Base-by-base conservation (phyloP, 176 grass and related monocot species). In the Triticum urartu region DNA sequence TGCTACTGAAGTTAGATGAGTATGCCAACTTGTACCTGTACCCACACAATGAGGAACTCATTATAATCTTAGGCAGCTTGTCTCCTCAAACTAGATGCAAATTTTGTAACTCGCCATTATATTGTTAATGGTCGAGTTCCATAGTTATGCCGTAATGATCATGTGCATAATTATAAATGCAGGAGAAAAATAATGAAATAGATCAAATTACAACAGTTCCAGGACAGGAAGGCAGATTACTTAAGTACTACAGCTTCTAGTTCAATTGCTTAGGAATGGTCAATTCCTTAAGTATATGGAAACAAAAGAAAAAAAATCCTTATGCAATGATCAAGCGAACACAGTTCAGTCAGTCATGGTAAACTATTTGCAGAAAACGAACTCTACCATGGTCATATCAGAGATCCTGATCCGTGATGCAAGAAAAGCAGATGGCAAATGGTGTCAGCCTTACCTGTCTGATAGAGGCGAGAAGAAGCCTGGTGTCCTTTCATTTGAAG, bases 401-500 rank as follows among this genome's bases (percentile, higher is more conserved):
- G 28, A 82, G 10, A 89, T 75, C 25, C 18, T 64, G 40, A 17
- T 68, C 75, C 30, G 21, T 82, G 42, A 81, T 6, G 59, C 43
- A 61, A 71, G 4, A 67, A 70, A 15, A 85, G 32, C 32, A 86
- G 25, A 12, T 65, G 36, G 22, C 30, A 83, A 0, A 68, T 7
- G 18, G 20, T 54, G 84, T 35, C 52, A 60, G 5, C 9, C 62
- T 82, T 95, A 94, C 93, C 65, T 69, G 77, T 90, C 74, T 79
- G 96, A 92, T 43, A 98, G 92, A 79, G 93, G 85, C 66, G 96
- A 90, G 79, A 95, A 95, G 84, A 98, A 98, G 52, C 88, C 90
- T 11, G 93, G 82, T 77, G 68, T 84, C 78, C 90, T 98, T 85
- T 92, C 96, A 85, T 98, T 92, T 80, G 93, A 98, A 87, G 96